A percentile compares a stretch with the other conserved stretches of the same genome.
Evolutionary conservation across 306 rosid species (phyloP).

Genomic region (Malus orientalis): DNA sequence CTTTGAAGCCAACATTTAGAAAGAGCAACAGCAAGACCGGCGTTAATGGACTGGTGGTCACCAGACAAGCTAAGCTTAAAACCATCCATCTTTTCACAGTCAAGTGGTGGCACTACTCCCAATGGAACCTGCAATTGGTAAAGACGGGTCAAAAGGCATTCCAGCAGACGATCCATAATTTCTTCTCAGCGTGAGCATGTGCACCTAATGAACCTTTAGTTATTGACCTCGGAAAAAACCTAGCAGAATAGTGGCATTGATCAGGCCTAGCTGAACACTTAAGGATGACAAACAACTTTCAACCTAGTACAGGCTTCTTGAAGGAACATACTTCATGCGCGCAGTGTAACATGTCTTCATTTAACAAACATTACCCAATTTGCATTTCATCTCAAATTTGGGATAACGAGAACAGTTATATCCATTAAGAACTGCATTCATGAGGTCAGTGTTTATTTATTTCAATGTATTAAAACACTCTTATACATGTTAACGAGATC

Average conservation of each 20-base stretch:
- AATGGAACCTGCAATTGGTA: slow-evolving; percentile 46
- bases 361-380: background rate
- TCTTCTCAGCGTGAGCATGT: background rate
- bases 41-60: slow-evolving; percentile 64
- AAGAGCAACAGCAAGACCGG: slow-evolving; percentile 76
- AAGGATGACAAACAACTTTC: background rate
- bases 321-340: background rate
- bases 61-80: slow-evolving; percentile 55
- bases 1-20: slow-evolving; percentile 77
- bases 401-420: background rate
- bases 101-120: slow-evolving; percentile 40
- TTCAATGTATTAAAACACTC: background rate
- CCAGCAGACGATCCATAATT: background rate
- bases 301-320: background rate
- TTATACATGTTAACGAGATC: background rate
- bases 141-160: slow-evolving; percentile 6
- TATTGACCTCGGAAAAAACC: background rate
- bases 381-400: background rate
- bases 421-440: background rate
- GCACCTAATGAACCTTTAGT: background rate
- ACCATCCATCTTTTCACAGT: slow-evolving; percentile 41
- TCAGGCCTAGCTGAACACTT: background rate
- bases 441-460: background rate
- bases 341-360: background rate
- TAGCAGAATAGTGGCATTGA: background rate